phyloP scores from a whole-genome alignment of 192 early-diverging fungal species.

The Entomortierella beljakovae region DNA sequence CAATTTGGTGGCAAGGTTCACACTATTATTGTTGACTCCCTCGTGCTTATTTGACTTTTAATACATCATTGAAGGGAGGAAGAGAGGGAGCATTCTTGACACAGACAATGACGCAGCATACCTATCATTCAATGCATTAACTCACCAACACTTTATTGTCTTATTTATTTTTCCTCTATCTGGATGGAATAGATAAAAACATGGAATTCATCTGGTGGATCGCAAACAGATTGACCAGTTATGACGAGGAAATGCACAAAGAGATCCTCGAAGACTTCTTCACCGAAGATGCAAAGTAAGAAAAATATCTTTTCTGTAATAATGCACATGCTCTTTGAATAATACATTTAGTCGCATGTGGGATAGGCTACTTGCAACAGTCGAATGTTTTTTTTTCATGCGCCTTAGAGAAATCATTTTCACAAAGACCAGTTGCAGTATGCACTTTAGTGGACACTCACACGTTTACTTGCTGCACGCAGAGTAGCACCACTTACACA shows the following conservation, averaged over 20 bases:
- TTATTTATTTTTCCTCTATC: not conserved
- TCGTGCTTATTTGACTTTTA: no score
- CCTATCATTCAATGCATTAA: not conserved
- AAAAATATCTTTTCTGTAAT: not conserved
- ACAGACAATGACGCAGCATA: no score
- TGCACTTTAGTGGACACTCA: no score
- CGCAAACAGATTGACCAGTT: conserved; percentile 48
- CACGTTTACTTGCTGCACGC: no score
- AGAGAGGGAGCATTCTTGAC: no score
- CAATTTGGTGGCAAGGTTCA: not conserved
- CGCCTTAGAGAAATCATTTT: no score
- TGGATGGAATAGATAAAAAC: conserved; percentile 40
- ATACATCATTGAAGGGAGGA: no score
- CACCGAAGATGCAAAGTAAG: conserved; percentile 56
- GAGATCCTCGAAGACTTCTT: conserved; percentile 65
- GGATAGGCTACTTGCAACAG: not conserved
- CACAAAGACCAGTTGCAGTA: no score
- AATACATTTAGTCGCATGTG: not conserved
- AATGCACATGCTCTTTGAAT: not conserved
- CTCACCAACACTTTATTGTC: not conserved
- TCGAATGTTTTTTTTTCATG: no score
- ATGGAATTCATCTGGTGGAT: conserved; percentile 54
- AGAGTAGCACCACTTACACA: no score
- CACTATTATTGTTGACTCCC: no score
- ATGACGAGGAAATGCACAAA: conserved; percentile 59